phyloP scores from a whole-genome alignment of 495 filamentous ascomycete species.

The Penicillium herquei region DNA sequence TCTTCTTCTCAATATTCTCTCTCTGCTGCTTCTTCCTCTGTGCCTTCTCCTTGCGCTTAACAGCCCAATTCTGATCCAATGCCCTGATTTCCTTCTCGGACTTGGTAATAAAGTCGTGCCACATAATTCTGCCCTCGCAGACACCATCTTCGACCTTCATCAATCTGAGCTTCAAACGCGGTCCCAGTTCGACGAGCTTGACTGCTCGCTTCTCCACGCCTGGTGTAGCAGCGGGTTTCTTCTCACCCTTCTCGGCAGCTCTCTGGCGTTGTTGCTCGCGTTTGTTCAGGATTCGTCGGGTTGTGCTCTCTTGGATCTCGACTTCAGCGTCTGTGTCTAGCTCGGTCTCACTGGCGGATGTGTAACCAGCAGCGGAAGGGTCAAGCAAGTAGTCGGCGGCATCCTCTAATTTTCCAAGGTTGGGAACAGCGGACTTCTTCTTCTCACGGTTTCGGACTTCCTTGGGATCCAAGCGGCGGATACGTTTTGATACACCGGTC shows the following conservation, averaged over 20 bases:
- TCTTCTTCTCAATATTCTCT: constrained; percentile 86
- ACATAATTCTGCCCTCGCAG: constrained; percentile 89
- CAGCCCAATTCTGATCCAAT: constrained; percentile 78
- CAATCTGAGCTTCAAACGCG: constrained; percentile 83
- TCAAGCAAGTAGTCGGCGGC: constrained; percentile 94
- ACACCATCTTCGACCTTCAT: constrained; percentile 95
- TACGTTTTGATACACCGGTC: constrained; percentile 75
- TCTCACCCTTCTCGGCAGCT: constrained; percentile 38
- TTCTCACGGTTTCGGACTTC: constrained; percentile 65
- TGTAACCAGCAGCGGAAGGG: constrained; percentile 81
- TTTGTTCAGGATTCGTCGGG: constrained; percentile 68
- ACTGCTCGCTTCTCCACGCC: constrained; percentile 79
- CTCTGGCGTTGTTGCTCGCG: constrained; percentile 56
- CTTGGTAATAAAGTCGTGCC: constrained; percentile 93
- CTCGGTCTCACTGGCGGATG: constrained; percentile 89
- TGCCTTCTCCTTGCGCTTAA: constrained; percentile 76
- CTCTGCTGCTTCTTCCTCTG: constrained; percentile 74
- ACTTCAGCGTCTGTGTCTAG: constrained; percentile 94
- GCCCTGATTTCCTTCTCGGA: constrained; percentile 70
- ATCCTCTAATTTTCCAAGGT: constrained; percentile 86
- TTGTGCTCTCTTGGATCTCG: constrained; percentile 74
- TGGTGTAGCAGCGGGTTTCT: constrained; percentile 29
- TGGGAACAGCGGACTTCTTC: constrained; percentile 69
- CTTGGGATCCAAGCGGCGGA: constrained; percentile 86
- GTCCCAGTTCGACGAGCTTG: constrained; percentile 88